Evolutionary conservation across 495 filamentous ascomycete genomes (phyloP), one percentile per base, ranked within the genome.

Genomic region (Penicillium simplicissimum): DNA sequence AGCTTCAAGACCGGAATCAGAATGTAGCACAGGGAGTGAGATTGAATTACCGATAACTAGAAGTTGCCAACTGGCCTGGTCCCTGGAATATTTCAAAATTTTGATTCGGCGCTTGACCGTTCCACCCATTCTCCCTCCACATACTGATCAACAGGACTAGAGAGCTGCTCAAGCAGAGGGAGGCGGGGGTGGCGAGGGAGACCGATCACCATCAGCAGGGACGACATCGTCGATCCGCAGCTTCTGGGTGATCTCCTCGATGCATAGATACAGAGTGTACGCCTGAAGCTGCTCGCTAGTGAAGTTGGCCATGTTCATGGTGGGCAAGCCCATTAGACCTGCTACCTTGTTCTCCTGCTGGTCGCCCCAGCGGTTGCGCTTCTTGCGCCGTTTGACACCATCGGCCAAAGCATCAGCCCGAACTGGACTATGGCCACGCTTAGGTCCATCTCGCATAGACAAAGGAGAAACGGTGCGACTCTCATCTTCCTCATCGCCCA

Each of bases 211-310:
- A 80, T 97, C 94, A 68, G 87, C 89, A 35, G 95, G 95, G 59
- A 98, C 93, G 51, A 98, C 93, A 81, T 98, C 95, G 76, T 96
- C 93, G 74, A 98, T 98, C 67, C 91, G 87, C 64, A 98, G 88
- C 83, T 98, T 98, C 80, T 98, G 93, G 72, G 91, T 97, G 68
- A 98, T 98, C 78, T 98, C 95, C 74, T 97, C 92, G 65, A 98
- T 96, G 72, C 95, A 91, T 64, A 98, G 79, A 74, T 98, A 93
- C 58, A 97, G 79, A 17, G 91, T 92, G 71, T 98, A 98, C 17
- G 95, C 95, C 76, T 98, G 95, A 47, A 97, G 85, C 79, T 98
- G 95, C 79, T 98, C 95, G 73, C 85, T 92, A 48, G 95, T 98
- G 91, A 98, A 97, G 76, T 93, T 91, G 51, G 91, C 92, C 74